Evolutionary conservation across 2,329 filamentous ascomycete species (phyloP), one percentile per base, ranked within the genome.

Genomic region (Clonostachys rosea): DNA sequence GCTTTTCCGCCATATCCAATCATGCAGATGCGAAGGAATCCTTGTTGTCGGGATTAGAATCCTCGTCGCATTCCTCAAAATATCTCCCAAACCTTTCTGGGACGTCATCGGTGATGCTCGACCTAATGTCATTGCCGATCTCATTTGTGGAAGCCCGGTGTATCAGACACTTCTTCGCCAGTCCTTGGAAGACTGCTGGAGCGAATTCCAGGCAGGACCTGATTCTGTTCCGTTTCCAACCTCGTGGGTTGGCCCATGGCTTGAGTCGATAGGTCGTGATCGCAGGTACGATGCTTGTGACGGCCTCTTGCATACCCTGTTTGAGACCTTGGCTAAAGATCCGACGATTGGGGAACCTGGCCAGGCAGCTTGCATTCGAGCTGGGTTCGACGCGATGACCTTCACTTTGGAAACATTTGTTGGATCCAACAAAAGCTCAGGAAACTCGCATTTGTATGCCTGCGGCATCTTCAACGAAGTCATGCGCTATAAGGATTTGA

Each of bases 51-150:
- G 94, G 14, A 75, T 95, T 42, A 81, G 83, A 47, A 83, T 85
- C 2, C 78, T 96, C 50, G 81, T 80, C 41, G 74, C 73, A 12
- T 76, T 96, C 14, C 72, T 96, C 45, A 79, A 84, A 53, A 91
- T 88, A 56, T 86, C 89, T 0, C 79, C 90, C 0, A 79, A 79
- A 47, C 87, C 88, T 41, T 94, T 96, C 56, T 96, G 92, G 92
- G 86, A 90, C 56, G 86, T 90, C 2, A 86, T 95, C 68, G 85
- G 87, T 44, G 81, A 89, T 33, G 89, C 92, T 44, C 86, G 88
- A 1, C 86, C 90, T 4, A 84, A 84, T 40, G 83, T 86, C 34
- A 82, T 97, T 43, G 82, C 90, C n/a, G 91, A 96, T 60, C 80
- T 91, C 52, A 80, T 96, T 40, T 89, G 94, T 56, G 81, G 79